A percentile compares a stretch with the other conserved stretches of the same genome.
Evolutionary conservation across 768 basidiomycete species (phyloP).

Genomic region (Neoboletus magnificus): DNA sequence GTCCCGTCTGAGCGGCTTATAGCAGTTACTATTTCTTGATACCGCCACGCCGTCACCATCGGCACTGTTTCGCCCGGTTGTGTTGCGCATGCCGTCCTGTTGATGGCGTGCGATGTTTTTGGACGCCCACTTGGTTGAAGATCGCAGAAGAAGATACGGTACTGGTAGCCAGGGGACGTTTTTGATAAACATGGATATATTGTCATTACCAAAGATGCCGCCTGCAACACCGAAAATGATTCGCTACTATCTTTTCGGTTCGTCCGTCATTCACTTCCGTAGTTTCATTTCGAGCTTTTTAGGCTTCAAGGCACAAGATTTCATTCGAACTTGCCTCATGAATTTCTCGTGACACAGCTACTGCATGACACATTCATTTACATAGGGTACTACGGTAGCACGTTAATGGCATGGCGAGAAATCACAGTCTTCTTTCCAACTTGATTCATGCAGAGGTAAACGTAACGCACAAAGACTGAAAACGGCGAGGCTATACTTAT

Average conservation of each 20-base stretch:
- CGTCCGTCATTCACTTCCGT: neutral
- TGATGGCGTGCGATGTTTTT: neutral
- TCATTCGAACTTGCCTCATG: neutral
- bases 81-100: constrained; percentile 2
- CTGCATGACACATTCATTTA: constrained; percentile 4
- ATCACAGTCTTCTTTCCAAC: neutral
- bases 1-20: neutral
- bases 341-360: neutral
- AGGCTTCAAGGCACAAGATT: constrained; percentile 2
- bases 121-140: neutral
- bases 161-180: neutral
- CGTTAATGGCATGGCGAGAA: neutral
- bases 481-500: neutral
- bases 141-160: neutral
- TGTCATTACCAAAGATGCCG: neutral
- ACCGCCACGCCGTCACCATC: constrained; percentile 1
- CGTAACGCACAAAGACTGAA: neutral
- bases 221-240: neutral
- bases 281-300: neutral
- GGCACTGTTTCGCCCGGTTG: neutral
- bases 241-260: neutral
- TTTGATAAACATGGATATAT: neutral
- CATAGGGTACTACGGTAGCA: neutral
- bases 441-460: neutral
- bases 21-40: neutral